These are phyloP conservation scores for Aspergillus steynii DNA, from an alignment of 495 filamentous ascomycete species.

Conservation along the genomic window DNA sequence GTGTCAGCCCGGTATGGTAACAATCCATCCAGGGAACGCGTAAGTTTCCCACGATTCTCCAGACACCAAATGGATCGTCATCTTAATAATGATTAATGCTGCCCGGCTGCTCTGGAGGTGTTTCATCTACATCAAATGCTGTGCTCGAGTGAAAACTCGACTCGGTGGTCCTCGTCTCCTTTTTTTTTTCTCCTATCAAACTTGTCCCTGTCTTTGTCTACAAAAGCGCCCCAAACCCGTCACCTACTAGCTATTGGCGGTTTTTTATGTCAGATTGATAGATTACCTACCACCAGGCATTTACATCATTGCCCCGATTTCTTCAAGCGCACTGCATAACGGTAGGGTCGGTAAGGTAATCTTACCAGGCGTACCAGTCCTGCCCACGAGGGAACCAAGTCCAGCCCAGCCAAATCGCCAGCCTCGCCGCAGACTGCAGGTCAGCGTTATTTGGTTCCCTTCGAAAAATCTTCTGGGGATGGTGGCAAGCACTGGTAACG, in stretches of 20 bases:
- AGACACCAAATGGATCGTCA: constrained; percentile 10
- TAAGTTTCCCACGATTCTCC: constrained; percentile 11
- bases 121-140: constrained; percentile 14
- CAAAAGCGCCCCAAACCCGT: neutral
- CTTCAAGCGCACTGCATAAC: no score
- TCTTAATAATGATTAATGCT: constrained; percentile 1
- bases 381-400: neutral
- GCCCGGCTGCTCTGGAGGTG: constrained; percentile 1
- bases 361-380: neutral
- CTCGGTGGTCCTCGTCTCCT: neutral
- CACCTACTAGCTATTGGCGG: no score
- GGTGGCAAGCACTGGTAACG: constrained; percentile 8
- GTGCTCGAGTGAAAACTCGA: no score
- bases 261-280: neutral
- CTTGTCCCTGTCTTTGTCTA: neutral
- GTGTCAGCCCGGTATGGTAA: constrained; percentile 14
- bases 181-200: neutral
- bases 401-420: neutral
- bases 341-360: no score
- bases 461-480: constrained; percentile 1
- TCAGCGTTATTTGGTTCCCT: constrained; percentile 6
- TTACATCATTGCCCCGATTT: neutral
- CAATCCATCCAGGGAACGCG: constrained; percentile 4
- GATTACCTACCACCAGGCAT: no score
- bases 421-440: constrained; percentile 11